Conservation (phyloP, 2,329 filamentous ascomycete species). For the Botryosphaeria agaves region DNA sequence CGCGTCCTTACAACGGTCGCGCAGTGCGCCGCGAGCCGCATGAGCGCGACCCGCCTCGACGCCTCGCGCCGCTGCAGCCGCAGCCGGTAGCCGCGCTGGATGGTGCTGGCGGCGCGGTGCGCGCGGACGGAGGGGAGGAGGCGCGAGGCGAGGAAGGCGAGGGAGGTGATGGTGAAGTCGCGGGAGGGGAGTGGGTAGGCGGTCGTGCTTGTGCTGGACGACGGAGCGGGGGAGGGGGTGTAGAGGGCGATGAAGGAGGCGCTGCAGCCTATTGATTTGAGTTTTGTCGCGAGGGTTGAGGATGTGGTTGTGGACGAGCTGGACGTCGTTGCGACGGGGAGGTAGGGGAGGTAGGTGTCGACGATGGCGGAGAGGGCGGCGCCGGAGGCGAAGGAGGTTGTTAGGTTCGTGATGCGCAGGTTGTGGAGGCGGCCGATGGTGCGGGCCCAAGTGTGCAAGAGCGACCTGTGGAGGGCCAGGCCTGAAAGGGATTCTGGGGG, state of each 20-base stretch:
- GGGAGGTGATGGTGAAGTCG: conserved; percentile 36
- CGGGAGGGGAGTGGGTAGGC: conserved; percentile 29
- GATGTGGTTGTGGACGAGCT: conserved; percentile 2
- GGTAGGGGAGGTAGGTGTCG: conserved; percentile 34
- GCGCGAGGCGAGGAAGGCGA: conserved; percentile 42
- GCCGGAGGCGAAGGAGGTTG: conserved; percentile 39
- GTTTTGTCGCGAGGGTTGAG: conserved; percentile 15
- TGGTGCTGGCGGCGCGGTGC: conserved; percentile 31
- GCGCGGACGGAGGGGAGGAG: conserved; percentile 33
- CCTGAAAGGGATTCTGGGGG: conserved; percentile 14
- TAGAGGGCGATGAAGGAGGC: conserved; percentile 28
- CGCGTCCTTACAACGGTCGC: conserved; percentile 27
- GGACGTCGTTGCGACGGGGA: conserved; percentile 10
- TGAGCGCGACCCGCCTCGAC: conserved; percentile 17
- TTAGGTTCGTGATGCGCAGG: conserved; percentile 34
- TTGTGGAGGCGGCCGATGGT: conserved; percentile 30
- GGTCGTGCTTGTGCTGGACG: conserved; percentile 8
- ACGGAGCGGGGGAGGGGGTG: conserved; percentile 11
- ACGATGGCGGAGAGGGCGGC: conserved; percentile 37
- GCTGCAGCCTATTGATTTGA: conserved; percentile 23
- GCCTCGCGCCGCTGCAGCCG: conserved; percentile 13
- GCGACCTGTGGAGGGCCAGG: conserved; percentile 16
- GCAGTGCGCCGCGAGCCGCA: conserved; percentile 28
- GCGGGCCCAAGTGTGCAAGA: conserved; percentile 40
- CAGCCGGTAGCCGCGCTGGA: conserved; percentile 35